A percentile compares a stretch with the other conserved stretches of the same genome.
Evolutionary conservation across 768 basidiomycete species (phyloP).

Genomic region (Trametes maxima): DNA sequence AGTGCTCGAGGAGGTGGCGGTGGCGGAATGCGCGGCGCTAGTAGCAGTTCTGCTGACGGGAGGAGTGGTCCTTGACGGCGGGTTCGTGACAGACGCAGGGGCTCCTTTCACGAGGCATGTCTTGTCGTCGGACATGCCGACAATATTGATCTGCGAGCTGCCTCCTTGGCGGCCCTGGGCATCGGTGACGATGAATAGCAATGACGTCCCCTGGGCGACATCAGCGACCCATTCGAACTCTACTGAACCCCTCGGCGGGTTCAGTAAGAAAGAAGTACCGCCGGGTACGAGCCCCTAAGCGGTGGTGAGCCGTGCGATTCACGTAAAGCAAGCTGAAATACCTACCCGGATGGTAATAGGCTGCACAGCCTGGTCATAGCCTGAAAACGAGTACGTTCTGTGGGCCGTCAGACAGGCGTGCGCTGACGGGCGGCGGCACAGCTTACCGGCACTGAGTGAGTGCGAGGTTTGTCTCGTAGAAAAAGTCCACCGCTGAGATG

Average conservation of each 20-base stretch:
- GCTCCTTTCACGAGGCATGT: constrained; percentile 29
- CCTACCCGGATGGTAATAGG: constrained; percentile 31
- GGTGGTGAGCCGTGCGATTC: not conserved
- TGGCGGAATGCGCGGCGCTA: constrained; percentile 6
- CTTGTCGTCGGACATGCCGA: constrained; percentile 26
- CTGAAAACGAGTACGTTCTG: constrained; percentile 27
- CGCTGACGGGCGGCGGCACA: too few relatives aligned
- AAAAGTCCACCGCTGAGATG: constrained; percentile 7
- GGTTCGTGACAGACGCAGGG: constrained; percentile 27
- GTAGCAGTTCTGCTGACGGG: constrained; percentile 22
- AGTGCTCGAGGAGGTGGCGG: constrained; percentile 17
- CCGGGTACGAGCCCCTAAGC: constrained; percentile 31
- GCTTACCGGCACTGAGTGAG: constrained; percentile 23
- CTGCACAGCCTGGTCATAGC: constrained; percentile 29
- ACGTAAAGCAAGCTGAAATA: not conserved
- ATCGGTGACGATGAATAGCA: constrained; percentile 31
- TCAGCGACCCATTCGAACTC: constrained; percentile 31
- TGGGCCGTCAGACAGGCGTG: not conserved
- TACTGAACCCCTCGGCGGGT: constrained; percentile 27
- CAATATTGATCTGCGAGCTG: constrained; percentile 23
- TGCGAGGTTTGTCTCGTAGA: constrained; percentile 7
- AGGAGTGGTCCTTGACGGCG: constrained; percentile 44
- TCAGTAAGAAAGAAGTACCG: constrained; percentile 26
- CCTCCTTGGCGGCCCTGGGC: constrained; percentile 32
- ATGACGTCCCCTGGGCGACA: constrained; percentile 22